These are phyloP conservation scores for Cylindrodendrum hubeiense DNA, from an alignment of 2,329 filamentous ascomycete genomes.

Conservation along the genomic window DNA sequence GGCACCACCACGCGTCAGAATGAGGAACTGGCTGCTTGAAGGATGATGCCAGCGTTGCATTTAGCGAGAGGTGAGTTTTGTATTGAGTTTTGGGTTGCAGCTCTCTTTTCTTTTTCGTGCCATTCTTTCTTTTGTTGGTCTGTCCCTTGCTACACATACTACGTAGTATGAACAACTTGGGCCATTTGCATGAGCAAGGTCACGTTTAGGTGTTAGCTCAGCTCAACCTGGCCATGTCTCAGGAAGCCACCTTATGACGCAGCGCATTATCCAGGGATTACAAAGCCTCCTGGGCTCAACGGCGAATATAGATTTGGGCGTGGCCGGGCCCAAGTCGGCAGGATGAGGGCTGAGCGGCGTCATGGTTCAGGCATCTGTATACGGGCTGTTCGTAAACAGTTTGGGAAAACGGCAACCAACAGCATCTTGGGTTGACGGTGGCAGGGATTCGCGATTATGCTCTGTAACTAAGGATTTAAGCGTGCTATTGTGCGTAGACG, in stretches of 20 bases:
- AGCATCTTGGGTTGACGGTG: background rate
- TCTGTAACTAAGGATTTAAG: background rate
- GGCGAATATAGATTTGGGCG: background rate
- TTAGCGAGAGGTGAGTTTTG: background rate
- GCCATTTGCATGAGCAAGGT: background rate
- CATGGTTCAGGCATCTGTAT: slow-evolving; percentile 8
- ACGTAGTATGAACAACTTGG: background rate
- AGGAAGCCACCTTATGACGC: background rate
- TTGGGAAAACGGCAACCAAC: background rate
- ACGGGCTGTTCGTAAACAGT: background rate
- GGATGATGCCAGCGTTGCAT: background rate
- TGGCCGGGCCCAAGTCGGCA: background rate
- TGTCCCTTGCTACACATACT: background rate
- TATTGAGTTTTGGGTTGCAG: background rate
- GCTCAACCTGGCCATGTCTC: background rate
- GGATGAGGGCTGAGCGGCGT: slow-evolving; percentile 9
- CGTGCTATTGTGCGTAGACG: background rate
- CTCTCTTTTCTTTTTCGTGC: background rate
- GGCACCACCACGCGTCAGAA: background rate
- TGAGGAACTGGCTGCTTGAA: background rate
- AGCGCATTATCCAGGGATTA: background rate
- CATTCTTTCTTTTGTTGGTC: background rate
- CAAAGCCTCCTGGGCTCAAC: background rate
- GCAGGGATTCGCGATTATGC: background rate
- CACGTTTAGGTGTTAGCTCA: background rate